phyloP scores from a whole-genome alignment of 352 stramenopile species.

The Phytophthora crassamura region DNA sequence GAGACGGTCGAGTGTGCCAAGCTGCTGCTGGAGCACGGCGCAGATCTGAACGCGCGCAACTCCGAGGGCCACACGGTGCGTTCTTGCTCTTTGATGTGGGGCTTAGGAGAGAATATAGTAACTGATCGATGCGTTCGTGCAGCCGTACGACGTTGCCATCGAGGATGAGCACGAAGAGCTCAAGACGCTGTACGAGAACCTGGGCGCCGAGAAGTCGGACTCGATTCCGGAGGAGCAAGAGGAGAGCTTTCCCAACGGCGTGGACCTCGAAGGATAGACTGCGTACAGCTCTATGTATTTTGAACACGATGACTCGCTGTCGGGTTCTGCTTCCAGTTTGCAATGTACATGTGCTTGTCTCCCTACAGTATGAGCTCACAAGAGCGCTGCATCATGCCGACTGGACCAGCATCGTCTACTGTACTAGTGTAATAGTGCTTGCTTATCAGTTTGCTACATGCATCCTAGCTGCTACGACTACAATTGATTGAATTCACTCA shows the following conservation, averaged over 20 bases:
- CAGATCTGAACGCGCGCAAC: constrained; percentile 73
- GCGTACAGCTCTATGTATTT: constrained; percentile 2
- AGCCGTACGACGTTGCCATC: constrained; percentile 70
- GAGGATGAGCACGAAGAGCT: constrained; percentile 70
- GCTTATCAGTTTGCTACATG: no score
- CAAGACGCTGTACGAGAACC: constrained; percentile 48
- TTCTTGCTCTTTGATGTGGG: not conserved
- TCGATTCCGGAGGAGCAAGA: constrained; percentile 39
- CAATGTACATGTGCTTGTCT: no score
- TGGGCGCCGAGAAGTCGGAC: constrained; percentile 62
- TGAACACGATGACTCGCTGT: not conserved
- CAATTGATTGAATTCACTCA: constrained; percentile 57
- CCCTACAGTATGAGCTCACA: no score
- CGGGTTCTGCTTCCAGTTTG: no score
- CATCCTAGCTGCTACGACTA: not conserved
- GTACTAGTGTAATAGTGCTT: no score
- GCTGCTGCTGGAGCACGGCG: constrained; percentile 61
- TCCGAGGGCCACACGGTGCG: constrained; percentile 59
- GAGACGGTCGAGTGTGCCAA: constrained; percentile 66
- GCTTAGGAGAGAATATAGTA: not conserved
- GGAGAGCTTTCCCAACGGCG: constrained; percentile 31
- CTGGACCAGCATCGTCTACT: no score
- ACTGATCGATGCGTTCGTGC: constrained; percentile 1
- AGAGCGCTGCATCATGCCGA: no score
- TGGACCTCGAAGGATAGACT: constrained; percentile 34